Conservation (phyloP, 129 eudicot species). For the Heracleum sosnowskyi region DNA sequence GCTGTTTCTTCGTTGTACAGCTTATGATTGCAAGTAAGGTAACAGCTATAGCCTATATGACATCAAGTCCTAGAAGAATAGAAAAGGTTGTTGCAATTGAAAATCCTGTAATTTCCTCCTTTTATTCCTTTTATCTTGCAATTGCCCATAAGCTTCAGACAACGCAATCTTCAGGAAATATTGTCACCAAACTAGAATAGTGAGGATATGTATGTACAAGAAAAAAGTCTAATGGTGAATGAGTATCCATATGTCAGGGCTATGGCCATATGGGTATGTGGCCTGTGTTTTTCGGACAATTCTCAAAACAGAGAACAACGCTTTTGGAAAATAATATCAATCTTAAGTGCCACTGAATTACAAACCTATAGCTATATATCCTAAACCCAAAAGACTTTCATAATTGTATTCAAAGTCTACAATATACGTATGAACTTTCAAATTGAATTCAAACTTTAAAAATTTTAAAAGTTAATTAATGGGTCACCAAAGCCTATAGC, state of each 20-base stretch:
- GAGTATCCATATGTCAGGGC: background rate
- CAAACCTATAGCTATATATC: background rate
- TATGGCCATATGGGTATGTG: background rate
- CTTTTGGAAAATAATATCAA: background rate
- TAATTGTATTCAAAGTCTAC: background rate
- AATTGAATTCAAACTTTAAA: no score
- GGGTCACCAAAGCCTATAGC: background rate
- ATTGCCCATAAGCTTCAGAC: background rate
- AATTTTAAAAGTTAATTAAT: no score
- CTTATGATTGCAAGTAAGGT: background rate
- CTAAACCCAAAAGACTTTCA: background rate
- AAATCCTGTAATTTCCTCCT: background rate
- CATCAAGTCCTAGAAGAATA: background rate
- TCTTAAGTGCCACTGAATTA: background rate
- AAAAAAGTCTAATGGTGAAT: background rate
- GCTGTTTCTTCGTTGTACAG: background rate
- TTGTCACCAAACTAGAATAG: background rate
- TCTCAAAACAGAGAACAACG: background rate
- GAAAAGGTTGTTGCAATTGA: background rate
- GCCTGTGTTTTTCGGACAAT: background rate
- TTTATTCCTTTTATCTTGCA: background rate
- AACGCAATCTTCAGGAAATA: background rate
- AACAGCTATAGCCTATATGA: background rate
- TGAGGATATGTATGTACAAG: background rate
- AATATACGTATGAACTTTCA: background rate